phyloP scores from a whole-genome alignment of 78 protist genomes.

The Tieghemostelium lacteum region DNA sequence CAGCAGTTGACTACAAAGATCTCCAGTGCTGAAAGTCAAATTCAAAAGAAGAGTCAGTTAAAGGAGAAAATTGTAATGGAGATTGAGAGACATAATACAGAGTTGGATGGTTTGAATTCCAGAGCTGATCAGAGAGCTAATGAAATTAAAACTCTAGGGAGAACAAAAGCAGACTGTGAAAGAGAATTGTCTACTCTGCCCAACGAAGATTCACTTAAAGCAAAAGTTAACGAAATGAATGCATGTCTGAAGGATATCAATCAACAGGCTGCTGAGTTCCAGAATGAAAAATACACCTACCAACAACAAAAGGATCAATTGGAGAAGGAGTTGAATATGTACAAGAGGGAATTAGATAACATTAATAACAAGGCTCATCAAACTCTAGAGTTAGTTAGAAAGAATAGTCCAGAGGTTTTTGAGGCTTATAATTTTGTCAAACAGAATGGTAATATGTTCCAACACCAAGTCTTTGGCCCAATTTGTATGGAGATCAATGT shows the following conservation, averaged over 20 bases:
- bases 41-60: not conserved
- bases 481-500: conserved; percentile 70
- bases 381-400: not conserved
- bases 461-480: conserved; percentile 63
- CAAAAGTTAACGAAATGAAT: not conserved
- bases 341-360: not conserved
- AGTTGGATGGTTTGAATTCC: not conserved
- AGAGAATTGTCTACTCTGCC: not conserved
- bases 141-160: not conserved
- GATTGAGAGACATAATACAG: not conserved
- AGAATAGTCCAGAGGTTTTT: not conserved
- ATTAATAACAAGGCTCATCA: not conserved
- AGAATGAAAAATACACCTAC: not conserved
- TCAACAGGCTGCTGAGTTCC: not conserved
- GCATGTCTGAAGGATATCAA: not conserved
- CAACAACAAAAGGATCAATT: not conserved
- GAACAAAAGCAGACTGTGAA: not conserved
- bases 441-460: not conserved
- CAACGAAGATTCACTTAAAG: not conserved
- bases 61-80: not conserved
- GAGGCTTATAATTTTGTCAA: not conserved
- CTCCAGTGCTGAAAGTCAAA: not conserved
- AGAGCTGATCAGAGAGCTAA: conserved; percentile 40
- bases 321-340: not conserved
- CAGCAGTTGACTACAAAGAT: not conserved